Base-by-base conservation (phyloP, 192 early-diverging fungal species). In the Umbelopsis sp. region DNA sequence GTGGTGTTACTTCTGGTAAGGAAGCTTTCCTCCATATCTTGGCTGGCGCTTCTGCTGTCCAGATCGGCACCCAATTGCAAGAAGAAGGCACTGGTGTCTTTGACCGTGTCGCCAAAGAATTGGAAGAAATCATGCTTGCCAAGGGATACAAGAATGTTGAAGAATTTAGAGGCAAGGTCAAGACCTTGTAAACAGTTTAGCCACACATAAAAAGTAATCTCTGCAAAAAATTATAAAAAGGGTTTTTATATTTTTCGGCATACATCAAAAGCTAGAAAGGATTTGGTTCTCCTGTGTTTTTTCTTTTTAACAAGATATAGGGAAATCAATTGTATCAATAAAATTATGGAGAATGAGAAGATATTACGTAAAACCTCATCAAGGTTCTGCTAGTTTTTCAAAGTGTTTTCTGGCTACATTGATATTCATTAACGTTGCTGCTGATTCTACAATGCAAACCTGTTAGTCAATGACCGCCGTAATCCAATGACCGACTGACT, bases 341-440 rank as follows among this genome's bases (percentile, higher is more conserved):
- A 62, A 62, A 62, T 36, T 62, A 62, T 49, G 16, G 16, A 21
- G 20, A 21, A 5, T 0, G 47, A 21, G 4, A 17, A 17, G 47
- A 49, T 49, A 54, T 62, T 34, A 62, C 31, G 29, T 24, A 26
- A 12, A 53, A n/a, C 20, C 52, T 12, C 21, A 14, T 62, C 26
- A 62, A 62, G 56, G 56, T 34, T 62, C 56, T 29, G 94, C 93
- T 66, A 95, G 85, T 65, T 88, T 90, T 72, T 93, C 89, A 80
- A 95, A 95, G 77, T 93, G 90, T 71, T 87, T 88, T 72, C 91
- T 81, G 10, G 94, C 93, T 49, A 89, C 89, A 36, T 79, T 82
- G 75, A 95, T 95, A 73, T 95, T 95, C 76, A 92, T 87, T 65
- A 90, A 82, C 17, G 92, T 92, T 1, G 88, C 91, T 45, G 93